Percentiles rank a stretch among this genome's conserved stretches.
Evolutionary conservation across 306 rosid species (phyloP).

Genomic region (Lathyrus sativus): DNA sequence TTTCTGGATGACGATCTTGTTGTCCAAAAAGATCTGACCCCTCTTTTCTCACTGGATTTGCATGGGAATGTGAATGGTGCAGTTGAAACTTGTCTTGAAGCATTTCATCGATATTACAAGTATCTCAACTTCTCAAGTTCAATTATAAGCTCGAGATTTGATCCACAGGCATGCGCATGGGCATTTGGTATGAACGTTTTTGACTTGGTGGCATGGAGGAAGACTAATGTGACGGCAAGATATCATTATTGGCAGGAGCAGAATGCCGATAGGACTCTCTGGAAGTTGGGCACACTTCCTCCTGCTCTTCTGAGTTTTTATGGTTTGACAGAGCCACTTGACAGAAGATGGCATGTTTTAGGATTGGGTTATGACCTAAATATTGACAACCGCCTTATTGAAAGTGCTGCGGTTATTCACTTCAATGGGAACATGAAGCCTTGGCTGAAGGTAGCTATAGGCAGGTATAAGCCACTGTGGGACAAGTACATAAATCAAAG

Average conservation of each 20-base stretch:
- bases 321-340: constrained; percentile 98
- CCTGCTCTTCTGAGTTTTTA: constrained; percentile 87
- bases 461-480: constrained; percentile 90
- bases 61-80: constrained; percentile 99
- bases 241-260: constrained; percentile 97
- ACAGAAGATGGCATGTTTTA: constrained; percentile 98
- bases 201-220: constrained; percentile 93
- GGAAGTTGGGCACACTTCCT: constrained; percentile 96
- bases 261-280: constrained; percentile 78
- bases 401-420: constrained; percentile 91
- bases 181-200: constrained; percentile 97
- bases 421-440: constrained; percentile 97
- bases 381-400: constrained; percentile 87
- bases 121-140: constrained; percentile 90
- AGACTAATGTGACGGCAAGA: constrained; percentile 73
- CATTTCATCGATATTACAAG: constrained; percentile 89
- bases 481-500: constrained; percentile 80
- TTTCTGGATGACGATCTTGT: constrained; percentile 95
- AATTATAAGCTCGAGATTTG: constrained; percentile 86
- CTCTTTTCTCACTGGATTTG: constrained; percentile 89
- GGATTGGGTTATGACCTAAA: constrained; percentile 92
- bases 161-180: constrained; percentile 98
- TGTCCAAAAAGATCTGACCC: constrained; percentile 94
- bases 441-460: constrained; percentile 88
- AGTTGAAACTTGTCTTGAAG: constrained; percentile 98